These are phyloP conservation scores for Ottelia alismoides DNA, from an alignment of 106 monocot genomes.

Conservation along the genomic window DNA sequence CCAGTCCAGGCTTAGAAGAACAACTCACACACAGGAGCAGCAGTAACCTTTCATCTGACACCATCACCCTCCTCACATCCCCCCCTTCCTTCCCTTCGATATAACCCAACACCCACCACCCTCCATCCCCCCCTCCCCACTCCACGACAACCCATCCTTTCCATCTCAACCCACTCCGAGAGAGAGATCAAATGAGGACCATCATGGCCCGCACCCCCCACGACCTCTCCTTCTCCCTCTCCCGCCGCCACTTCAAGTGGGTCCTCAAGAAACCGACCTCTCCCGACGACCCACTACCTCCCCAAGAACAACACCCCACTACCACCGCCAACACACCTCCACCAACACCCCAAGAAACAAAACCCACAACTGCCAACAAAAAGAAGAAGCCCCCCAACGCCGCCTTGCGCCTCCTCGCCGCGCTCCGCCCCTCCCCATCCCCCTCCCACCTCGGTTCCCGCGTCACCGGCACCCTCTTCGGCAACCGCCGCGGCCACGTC, in stretches of 20 bases:
- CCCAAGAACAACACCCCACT: constrained; percentile 25
- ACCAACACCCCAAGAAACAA: constrained; percentile 3
- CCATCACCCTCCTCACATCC: too few relatives aligned
- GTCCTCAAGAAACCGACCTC: constrained; percentile 12
- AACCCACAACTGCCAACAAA: background rate
- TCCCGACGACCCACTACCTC: too few relatives aligned
- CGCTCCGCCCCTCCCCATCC: too few relatives aligned
- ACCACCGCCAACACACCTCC: too few relatives aligned
- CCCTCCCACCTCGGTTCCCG: constrained; percentile 11
- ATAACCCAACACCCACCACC: too few relatives aligned
- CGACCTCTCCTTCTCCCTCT: constrained; percentile 26
- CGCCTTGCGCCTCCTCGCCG: background rate
- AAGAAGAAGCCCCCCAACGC: background rate
- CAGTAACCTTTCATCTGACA: too few relatives aligned
- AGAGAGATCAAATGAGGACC: constrained; percentile 31
- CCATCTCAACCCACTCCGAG: too few relatives aligned
- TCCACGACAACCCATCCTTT: too few relatives aligned
- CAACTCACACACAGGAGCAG: too few relatives aligned
- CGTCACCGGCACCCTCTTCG: constrained; percentile 56
- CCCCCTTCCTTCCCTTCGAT: too few relatives aligned
- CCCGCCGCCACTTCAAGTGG: constrained; percentile 23
- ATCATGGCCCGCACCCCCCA: constrained; percentile 26
- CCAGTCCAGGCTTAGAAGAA: too few relatives aligned
- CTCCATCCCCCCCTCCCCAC: too few relatives aligned
- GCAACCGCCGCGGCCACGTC: constrained; percentile 45